A percentile compares a stretch with the other conserved stretches of the same genome.
phyloP scores from a whole-genome alignment of 2,329 filamentous ascomycete genomes.

The Esteya vermicola region DNA sequence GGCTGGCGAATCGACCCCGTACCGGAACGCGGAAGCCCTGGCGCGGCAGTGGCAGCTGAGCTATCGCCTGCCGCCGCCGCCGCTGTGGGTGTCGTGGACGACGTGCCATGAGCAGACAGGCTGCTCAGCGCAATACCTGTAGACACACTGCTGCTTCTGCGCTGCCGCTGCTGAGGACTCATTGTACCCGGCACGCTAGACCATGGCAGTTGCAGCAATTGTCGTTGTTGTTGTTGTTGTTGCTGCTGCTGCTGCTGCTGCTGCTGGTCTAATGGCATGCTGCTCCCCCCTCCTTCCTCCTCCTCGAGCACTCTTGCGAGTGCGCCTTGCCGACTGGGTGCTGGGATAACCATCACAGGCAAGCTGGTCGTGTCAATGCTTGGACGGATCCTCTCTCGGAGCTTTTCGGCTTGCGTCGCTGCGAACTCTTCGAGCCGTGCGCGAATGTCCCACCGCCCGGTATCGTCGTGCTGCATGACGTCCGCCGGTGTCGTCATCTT shows the following conservation, averaged over 20 bases:
- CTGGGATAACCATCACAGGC: conserved; percentile 46
- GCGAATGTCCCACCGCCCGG: conserved; percentile 38
- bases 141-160: not conserved
- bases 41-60: conserved; percentile 4
- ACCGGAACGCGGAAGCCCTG: not conserved
- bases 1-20: not conserved
- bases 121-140: not conserved
- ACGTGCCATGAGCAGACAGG: not conserved
- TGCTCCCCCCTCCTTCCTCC: too few species aligned
- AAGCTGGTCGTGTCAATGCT: conserved; percentile 39
- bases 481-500: not conserved
- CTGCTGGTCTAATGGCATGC: too few species aligned
- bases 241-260: conserved; percentile 5
- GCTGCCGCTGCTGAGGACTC: not conserved
- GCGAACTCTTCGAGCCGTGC: conserved; percentile 47
- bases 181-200: too few species aligned
- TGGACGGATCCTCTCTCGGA: conserved; percentile 41
- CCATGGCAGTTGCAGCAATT: not conserved
- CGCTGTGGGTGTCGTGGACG: too few species aligned
- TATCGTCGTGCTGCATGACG: conserved; percentile 6
- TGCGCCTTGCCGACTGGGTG: conserved; percentile 42
- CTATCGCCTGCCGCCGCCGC: conserved; percentile 1
- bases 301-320: conserved; percentile 43
- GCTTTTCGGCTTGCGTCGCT: conserved; percentile 42
- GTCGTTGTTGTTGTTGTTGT: conserved; percentile 1